A percentile compares a stretch with the other conserved stretches of the same genome.
These are phyloP conservation scores for Fusarium pseudoanthophilum DNA, from an alignment of 2,329 filamentous ascomycete genomes.

Conservation along the genomic window DNA sequence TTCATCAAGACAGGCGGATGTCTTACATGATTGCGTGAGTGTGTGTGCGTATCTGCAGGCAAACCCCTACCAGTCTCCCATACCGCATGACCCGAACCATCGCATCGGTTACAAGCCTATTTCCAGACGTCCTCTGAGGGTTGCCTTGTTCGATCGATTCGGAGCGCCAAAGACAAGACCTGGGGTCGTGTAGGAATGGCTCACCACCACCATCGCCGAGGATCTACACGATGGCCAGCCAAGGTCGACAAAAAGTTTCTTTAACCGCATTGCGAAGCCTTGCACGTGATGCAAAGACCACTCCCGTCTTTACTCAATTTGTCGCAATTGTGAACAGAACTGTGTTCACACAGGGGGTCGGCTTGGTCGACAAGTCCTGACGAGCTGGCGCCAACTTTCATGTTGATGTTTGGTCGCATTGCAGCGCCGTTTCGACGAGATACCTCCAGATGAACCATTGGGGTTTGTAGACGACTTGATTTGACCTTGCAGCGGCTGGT, in stretches of 20 bases:
- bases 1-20: constrained; percentile 12
- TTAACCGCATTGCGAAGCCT: background rate
- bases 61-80: constrained; percentile 17
- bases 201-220: background rate
- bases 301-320: constrained; percentile 31
- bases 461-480: background rate
- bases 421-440: background rate
- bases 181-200: constrained; percentile 1
- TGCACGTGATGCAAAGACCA: constrained; percentile 41
- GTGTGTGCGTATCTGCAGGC: constrained; percentile 5
- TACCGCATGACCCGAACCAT: constrained; percentile 19
- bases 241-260: background rate
- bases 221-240: background rate
- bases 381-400: background rate
- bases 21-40: constrained; percentile 18
- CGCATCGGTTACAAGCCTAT: background rate
- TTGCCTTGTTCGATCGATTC: background rate
- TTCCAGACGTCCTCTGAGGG: background rate
- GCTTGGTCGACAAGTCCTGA: constrained; percentile 35
- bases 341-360: constrained; percentile 41
- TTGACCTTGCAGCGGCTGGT: background rate
- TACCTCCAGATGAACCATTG: constrained; percentile 8
- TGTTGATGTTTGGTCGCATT: constrained; percentile 8
- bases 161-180: background rate
- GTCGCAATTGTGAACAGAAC: constrained; percentile 39